phyloP scores from a whole-genome alignment of 371 early-diverging fungal species.

The Capillidium rhysosporum region DNA sequence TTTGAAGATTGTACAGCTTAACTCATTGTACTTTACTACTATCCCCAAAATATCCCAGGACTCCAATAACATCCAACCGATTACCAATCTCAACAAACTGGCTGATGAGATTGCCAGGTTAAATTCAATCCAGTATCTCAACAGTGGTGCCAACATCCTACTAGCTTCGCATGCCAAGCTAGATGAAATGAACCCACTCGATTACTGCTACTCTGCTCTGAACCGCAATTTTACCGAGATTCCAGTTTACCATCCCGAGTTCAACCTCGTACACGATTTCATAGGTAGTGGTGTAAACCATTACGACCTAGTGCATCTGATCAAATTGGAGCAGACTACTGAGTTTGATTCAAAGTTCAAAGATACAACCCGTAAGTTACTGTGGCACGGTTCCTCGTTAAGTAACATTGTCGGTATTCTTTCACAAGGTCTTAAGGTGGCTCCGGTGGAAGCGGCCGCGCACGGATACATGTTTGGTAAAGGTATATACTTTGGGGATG shows the following conservation, averaged over 20 bases:
- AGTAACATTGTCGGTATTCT: conserved; percentile 37
- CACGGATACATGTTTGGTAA: conserved; percentile 53
- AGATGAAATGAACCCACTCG: conserved; percentile 34
- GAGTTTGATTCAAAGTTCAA: no score
- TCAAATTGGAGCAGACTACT: no score
- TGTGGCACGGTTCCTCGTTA: conserved; percentile 27
- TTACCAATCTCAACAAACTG: conserved; percentile 18
- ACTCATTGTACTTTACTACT: conserved; percentile 25
- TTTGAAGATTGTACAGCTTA: conserved; percentile 5
- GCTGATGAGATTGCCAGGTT: conserved; percentile 29
- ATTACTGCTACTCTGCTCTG: conserved; percentile 21
- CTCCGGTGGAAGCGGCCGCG: conserved; percentile 38
- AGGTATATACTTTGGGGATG: conserved; percentile 49
- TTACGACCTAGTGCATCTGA: no score
- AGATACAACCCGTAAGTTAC: conserved; percentile 16
- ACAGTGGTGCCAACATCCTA: conserved; percentile 22
- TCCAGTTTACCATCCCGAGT: conserved; percentile 19
- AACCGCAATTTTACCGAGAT: conserved; percentile 19
- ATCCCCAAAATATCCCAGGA: conserved; percentile 33
- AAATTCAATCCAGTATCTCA: conserved; percentile 32
- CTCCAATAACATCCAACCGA: conserved; percentile 17
- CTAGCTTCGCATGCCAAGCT: conserved; percentile 28
- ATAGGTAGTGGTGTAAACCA: conserved; percentile 13
- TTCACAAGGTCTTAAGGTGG: conserved; percentile 31
- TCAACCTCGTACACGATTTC: conserved; percentile 23